These are phyloP conservation scores for Phaeoacremonium minimum DNA, from an alignment of 2,329 filamentous ascomycete genomes.

Conservation along the genomic window DNA sequence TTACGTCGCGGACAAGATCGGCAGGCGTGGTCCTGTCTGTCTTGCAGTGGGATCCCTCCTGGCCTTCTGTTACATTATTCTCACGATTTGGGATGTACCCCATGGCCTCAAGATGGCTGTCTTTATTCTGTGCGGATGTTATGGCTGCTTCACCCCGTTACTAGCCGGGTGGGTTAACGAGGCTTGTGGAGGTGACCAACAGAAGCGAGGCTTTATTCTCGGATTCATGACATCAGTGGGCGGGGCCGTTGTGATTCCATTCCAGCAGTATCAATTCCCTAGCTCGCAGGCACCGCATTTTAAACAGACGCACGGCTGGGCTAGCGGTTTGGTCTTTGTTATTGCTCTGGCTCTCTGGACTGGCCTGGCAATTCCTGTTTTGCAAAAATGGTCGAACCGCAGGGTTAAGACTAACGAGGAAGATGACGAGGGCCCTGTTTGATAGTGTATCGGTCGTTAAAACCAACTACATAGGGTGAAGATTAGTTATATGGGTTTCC, in stretches of 20 bases:
- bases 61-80: slow-evolving; percentile 28
- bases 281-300: slow-evolving; percentile 29
- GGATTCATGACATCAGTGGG: slow-evolving; percentile 32
- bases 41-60: slow-evolving; percentile 27
- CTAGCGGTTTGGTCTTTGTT: slow-evolving; percentile 23
- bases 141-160: slow-evolving; percentile 35
- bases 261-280: slow-evolving; percentile 31
- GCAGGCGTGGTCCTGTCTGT: slow-evolving; percentile 28
- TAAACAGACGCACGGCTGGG: slow-evolving; percentile 28
- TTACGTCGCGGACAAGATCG: slow-evolving; percentile 24
- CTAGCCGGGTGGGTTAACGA: slow-evolving; percentile 35
- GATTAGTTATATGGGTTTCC: too few species aligned
- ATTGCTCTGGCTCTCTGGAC: slow-evolving; percentile 28
- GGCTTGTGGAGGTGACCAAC: slow-evolving; percentile 33
- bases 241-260: slow-evolving; percentile 29
- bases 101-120: slow-evolving; percentile 30
- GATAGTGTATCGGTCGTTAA: too few species aligned
- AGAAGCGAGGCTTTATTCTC: slow-evolving; percentile 34
- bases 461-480: too few species aligned
- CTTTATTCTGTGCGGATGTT: slow-evolving; percentile 32
- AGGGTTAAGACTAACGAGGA: slow-evolving; percentile 9
- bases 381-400: slow-evolving; percentile 14
- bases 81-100: slow-evolving; percentile 31
- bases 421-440: background rate
- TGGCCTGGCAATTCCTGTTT: slow-evolving; percentile 19